A percentile compares a stretch with the other conserved stretches of the same genome.
Conservation (phyloP, 1,284 basidiomycete genomes). For the Pyrrhoderma noxium region DNA sequence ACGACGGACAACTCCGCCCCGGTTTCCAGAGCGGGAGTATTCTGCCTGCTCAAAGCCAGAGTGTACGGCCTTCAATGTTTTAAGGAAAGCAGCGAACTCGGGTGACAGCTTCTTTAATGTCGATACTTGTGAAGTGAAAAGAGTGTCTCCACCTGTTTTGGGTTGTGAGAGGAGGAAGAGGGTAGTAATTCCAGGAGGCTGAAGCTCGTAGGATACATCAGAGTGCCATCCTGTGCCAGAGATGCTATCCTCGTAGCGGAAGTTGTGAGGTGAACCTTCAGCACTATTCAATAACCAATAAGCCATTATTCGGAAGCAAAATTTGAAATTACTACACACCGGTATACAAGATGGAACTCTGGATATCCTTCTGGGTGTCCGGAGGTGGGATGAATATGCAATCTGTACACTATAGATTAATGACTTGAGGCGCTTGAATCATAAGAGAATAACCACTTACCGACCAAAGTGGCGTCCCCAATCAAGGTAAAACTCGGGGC, state of each 20-base stretch:
- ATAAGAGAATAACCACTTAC: constrained; percentile 26
- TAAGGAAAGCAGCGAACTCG: constrained; percentile 57
- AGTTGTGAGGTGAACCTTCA: constrained; percentile 61
- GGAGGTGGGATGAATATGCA: constrained; percentile 50
- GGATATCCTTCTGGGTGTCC: constrained; percentile 43
- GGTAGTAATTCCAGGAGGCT: constrained; percentile 53
- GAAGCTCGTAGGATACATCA: constrained; percentile 48
- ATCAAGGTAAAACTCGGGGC: constrained; percentile 56
- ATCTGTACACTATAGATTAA: constrained; percentile 11
- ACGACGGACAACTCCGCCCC: constrained; percentile 50
- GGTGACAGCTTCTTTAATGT: constrained; percentile 65
- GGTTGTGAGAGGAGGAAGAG: constrained; percentile 49
- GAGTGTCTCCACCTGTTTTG: constrained; percentile 42
- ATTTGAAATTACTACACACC: constrained; percentile 27
- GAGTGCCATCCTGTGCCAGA: constrained; percentile 38
- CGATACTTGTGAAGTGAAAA: constrained; percentile 53
- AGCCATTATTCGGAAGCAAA: neutral
- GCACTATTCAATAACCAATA: constrained; percentile 41
- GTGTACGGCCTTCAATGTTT: constrained; percentile 57
- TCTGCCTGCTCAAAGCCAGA: constrained; percentile 57
- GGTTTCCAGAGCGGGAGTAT: constrained; percentile 32
- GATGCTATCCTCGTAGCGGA: constrained; percentile 47
- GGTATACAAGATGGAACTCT: constrained; percentile 57
- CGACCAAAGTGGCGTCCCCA: constrained; percentile 64
- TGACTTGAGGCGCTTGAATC: neutral